phyloP scores from a whole-genome alignment of 768 basidiomycete species.

The Cantharellus anzutake region DNA sequence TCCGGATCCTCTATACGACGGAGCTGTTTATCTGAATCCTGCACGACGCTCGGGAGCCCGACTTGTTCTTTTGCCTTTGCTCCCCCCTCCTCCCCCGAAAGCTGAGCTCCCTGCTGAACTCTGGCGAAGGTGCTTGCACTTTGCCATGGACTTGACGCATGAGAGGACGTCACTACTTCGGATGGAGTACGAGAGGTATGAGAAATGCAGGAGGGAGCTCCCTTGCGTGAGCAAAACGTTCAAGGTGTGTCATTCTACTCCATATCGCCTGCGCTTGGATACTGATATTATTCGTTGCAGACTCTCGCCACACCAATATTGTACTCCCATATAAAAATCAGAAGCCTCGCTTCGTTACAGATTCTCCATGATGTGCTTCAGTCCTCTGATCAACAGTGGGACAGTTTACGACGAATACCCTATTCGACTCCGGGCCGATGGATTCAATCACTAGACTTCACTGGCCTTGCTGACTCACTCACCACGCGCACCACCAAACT shows the following conservation, averaged over 20 bases:
- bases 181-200: not conserved
- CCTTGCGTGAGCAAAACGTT: slow-evolving; percentile 24
- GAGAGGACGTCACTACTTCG: not conserved
- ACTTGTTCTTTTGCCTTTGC: not conserved
- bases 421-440: slow-evolving; percentile 79
- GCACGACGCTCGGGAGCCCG: slow-evolving; percentile 3
- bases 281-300: slow-evolving; percentile 20
- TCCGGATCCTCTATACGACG: not conserved
- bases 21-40: not conserved
- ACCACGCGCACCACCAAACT: slow-evolving; percentile 26
- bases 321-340: slow-evolving; percentile 35
- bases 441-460: slow-evolving; percentile 60
- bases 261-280: slow-evolving; percentile 1
- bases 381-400: slow-evolving; percentile 61
- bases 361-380: slow-evolving; percentile 40
- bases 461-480: slow-evolving; percentile 19
- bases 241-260: slow-evolving; percentile 19
- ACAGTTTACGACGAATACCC: slow-evolving; percentile 70
- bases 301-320: slow-evolving; percentile 46
- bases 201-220: slow-evolving; percentile 11
- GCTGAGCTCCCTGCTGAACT: slow-evolving; percentile 8
- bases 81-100: not conserved
- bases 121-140: slow-evolving; percentile 5
- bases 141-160: not conserved
- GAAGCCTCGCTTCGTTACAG: slow-evolving; percentile 27